Evolutionary conservation across 2,329 filamentous ascomycete genomes (phyloP).

Genomic region (Aureobasidium lini): DNA sequence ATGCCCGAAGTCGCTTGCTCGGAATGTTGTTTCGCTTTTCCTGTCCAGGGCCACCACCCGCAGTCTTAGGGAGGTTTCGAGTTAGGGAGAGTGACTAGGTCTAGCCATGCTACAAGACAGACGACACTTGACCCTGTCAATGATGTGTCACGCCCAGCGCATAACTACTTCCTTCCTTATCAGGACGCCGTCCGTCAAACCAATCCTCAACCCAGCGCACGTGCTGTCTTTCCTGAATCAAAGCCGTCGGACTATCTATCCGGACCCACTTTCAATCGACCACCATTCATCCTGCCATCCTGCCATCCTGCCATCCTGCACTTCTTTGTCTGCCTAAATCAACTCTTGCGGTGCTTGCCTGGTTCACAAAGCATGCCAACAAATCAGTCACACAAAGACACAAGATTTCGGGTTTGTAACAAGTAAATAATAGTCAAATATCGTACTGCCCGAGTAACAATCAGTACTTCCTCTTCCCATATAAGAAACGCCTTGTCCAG

Average conservation of each 20-base stretch:
- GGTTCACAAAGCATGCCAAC: background rate
- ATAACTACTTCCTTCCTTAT: slow-evolving; percentile 9
- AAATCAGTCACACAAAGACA: background rate
- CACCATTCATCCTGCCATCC: no score
- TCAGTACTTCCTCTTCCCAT: background rate
- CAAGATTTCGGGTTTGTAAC: background rate
- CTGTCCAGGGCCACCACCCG: background rate
- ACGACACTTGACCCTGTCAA: background rate
- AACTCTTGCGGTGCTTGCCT: background rate
- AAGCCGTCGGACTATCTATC: background rate
- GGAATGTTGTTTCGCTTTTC: background rate
- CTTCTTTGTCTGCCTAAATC: background rate
- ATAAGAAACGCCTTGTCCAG: background rate
- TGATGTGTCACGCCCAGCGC: slow-evolving; percentile 9
- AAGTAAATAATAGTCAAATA: slow-evolving; percentile 2
- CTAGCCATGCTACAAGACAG: background rate
- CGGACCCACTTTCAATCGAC: background rate
- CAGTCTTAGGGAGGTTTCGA: background rate
- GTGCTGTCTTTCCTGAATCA: slow-evolving; percentile 1
- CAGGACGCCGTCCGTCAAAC: background rate
- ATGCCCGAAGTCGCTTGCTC: slow-evolving; percentile 3
- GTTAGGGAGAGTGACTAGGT: background rate
- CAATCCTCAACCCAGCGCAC: background rate
- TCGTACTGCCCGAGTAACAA: background rate
- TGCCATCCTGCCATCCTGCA: no score